Evolutionary conservation across 805 yeast genomes (phyloP).

Genomic region (Starmera amethionina): DNA sequence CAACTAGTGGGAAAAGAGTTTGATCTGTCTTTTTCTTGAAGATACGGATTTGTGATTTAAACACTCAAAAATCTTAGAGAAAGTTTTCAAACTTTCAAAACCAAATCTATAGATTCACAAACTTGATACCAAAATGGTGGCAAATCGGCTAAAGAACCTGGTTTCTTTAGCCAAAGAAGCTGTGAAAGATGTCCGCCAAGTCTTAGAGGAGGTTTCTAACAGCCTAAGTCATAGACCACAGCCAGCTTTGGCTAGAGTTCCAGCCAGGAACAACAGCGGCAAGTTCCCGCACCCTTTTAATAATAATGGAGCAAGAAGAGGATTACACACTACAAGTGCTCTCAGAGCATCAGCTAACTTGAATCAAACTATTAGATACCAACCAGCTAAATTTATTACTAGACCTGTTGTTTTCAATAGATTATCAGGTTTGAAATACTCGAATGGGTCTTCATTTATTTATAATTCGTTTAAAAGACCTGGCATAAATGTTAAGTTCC

Average conservation of each 20-base stretch:
- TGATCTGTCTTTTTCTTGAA: no score
- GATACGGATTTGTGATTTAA: no score
- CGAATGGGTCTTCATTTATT: slow-evolving; percentile 11
- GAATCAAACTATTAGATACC: neutral
- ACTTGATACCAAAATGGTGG: slow-evolving; percentile 19
- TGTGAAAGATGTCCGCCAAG: slow-evolving; percentile 35
- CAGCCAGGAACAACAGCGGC: slow-evolving; percentile 22
- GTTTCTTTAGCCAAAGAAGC: slow-evolving; percentile 35
- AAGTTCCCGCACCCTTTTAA: slow-evolving; percentile 4
- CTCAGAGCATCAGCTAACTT: slow-evolving; percentile 3
- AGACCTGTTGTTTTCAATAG: neutral
- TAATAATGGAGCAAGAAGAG: slow-evolving; percentile 11
- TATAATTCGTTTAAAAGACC: slow-evolving; percentile 16
- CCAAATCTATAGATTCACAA: neutral
- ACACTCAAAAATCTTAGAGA: neutral
- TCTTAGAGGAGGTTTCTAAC: slow-evolving; percentile 34
- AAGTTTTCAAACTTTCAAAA: neutral
- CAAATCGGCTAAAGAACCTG: slow-evolving; percentile 30
- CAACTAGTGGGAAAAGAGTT: no score
- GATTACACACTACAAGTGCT: slow-evolving; percentile 14
- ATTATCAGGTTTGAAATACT: slow-evolving; percentile 2
- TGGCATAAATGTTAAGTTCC: slow-evolving; percentile 12
- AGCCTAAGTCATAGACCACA: slow-evolving; percentile 23
- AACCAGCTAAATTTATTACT: neutral
- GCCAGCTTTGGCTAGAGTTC: slow-evolving; percentile 27